Conservation (phyloP, 2,329 filamentous ascomycete species). For the Colletotrichum euphorbiae region DNA sequence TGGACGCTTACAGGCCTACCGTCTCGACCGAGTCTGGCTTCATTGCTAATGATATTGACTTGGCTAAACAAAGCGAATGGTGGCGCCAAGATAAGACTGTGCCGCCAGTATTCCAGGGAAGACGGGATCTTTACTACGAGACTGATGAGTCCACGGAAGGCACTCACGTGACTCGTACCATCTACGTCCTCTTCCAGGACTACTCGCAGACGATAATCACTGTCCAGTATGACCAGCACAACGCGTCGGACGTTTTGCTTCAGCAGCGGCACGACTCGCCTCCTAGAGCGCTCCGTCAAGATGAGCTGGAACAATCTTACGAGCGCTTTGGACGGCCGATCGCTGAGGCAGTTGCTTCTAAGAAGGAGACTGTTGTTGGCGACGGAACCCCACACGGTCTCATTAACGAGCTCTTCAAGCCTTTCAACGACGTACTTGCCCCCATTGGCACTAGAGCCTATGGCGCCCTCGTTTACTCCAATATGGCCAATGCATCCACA, state of each 20-base stretch:
- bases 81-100: constrained; percentile 85
- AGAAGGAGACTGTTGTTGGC: constrained; percentile 84
- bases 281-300: constrained; percentile 84
- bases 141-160: constrained; percentile 82
- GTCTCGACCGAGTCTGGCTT: constrained; percentile 82
- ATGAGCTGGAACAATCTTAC: constrained; percentile 91
- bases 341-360: constrained; percentile 73
- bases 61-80: constrained; percentile 81
- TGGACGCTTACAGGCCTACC: constrained; percentile 80
- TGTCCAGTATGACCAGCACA: constrained; percentile 79
- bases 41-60: constrained; percentile 88
- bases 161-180: constrained; percentile 78
- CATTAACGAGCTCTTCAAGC: constrained; percentile 81
- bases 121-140: constrained; percentile 86
- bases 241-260: constrained; percentile 77
- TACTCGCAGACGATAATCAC: constrained; percentile 95
- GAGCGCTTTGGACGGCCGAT: constrained; percentile 84
- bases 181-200: constrained; percentile 92
- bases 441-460: constrained; percentile 92
- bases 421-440: constrained; percentile 77
- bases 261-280: constrained; percentile 90
- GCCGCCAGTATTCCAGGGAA: constrained; percentile 83
- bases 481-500: constrained; percentile 92
- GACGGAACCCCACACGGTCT: constrained; percentile 85
- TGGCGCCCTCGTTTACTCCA: constrained; percentile 92